Conservation (phyloP, 2,329 filamentous ascomycete genomes). For the Penicillium brevicompactum region DNA sequence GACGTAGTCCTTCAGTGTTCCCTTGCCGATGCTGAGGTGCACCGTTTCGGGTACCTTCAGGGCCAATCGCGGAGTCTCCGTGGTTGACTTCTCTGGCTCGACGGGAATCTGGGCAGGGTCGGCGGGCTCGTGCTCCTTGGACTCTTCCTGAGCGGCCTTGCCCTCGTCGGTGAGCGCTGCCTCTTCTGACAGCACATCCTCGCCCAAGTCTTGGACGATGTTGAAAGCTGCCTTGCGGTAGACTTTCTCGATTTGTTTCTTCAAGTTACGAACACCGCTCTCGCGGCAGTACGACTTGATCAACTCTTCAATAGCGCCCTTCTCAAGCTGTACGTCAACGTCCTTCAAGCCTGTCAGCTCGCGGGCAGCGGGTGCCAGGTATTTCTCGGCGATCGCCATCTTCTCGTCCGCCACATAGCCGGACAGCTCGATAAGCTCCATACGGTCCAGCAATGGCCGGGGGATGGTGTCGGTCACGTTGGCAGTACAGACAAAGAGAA, state of each 20-base stretch:
- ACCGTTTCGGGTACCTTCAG: conserved; percentile 84
- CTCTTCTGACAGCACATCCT: conserved; percentile 77
- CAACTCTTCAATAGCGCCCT: conserved; percentile 88
- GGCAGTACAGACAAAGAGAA: conserved; percentile 96
- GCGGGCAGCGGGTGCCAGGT: conserved; percentile 91
- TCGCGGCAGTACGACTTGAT: conserved; percentile 99
- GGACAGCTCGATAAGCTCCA: conserved; percentile 96
- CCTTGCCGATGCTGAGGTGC: conserved; percentile 81
- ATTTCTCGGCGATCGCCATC: conserved; percentile 94
- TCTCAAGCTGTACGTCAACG: conserved; percentile 82
- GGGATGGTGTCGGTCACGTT: conserved; percentile 99
- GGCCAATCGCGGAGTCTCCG: conserved; percentile 68
- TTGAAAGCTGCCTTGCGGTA: conserved; percentile 96
- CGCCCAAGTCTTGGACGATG: conserved; percentile 92
- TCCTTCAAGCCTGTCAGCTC: conserved; percentile 88
- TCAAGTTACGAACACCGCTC: conserved; percentile 93
- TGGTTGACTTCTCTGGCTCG: conserved; percentile 40
- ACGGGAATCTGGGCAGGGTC: conserved; percentile 65
- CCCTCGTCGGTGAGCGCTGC: conserved; percentile 83
- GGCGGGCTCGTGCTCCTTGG: conserved; percentile 59
- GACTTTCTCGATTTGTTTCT: conserved; percentile 99
- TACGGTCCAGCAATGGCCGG: conserved; percentile 86
- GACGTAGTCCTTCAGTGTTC: conserved; percentile 94
- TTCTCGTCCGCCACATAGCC: conserved; percentile 98
- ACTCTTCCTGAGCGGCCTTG: conserved; percentile 72